Conservation (phyloP, 1,139 yeast genomes). For the Yamadazyma diospyri region DNA sequence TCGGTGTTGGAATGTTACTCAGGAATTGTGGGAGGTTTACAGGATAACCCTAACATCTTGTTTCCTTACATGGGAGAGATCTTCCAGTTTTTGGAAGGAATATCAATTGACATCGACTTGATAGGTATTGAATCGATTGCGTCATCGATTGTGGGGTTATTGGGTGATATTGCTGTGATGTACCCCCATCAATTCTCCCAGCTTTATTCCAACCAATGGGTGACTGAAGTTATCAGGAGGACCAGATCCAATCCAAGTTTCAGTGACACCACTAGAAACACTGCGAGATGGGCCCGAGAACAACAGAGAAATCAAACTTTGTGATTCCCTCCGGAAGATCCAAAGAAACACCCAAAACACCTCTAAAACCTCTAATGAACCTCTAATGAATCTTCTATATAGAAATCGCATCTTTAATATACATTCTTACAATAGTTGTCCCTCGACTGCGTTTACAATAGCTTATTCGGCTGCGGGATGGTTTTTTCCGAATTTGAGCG, state of each 20-base stretch:
- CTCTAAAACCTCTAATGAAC: conserved; percentile 17
- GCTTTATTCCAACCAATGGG: conserved; percentile 71
- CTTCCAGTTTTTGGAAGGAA: conserved; percentile 61
- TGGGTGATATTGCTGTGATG: conserved; percentile 91
- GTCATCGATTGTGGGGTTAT: conserved; percentile 77
- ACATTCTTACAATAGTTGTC: conserved; percentile 1
- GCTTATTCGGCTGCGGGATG: not conserved
- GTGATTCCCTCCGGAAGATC: not conserved
- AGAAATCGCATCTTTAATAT: conserved; percentile 8
- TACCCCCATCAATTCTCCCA: conserved; percentile 72
- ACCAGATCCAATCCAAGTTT: conserved; percentile 65
- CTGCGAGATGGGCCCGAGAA: conserved; percentile 96
- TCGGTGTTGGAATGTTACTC: conserved; percentile 92
- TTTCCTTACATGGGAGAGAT: conserved; percentile 65
- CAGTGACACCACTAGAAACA: conserved; percentile 68
- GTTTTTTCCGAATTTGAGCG: no score
- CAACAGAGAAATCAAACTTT: conserved; percentile 49
- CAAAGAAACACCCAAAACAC: conserved; percentile 3
- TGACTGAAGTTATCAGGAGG: conserved; percentile 68
- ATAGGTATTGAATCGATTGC: conserved; percentile 62
- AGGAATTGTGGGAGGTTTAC: conserved; percentile 88
- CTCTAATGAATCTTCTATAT: conserved; percentile 11
- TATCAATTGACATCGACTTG: conserved; percentile 59
- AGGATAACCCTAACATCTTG: conserved; percentile 63
- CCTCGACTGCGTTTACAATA: not conserved